These are phyloP conservation scores for Ceratobasidium sp. DNA, from an alignment of 1,284 basidiomycete genomes.

Conservation along the genomic window DNA sequence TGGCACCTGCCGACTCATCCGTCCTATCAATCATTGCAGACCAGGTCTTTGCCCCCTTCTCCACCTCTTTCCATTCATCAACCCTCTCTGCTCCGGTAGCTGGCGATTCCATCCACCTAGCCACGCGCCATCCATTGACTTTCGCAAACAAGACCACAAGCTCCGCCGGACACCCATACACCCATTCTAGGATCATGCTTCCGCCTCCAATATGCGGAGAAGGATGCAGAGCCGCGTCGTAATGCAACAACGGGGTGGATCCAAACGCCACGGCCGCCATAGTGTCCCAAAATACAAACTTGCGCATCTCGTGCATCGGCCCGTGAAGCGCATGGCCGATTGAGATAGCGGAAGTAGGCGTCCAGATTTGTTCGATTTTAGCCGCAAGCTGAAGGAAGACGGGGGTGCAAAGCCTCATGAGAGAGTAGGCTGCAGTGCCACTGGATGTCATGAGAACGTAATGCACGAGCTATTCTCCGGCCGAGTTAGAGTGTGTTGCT, in stretches of 20 bases:
- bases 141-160: slow-evolving; percentile 21
- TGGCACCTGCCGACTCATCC: not conserved
- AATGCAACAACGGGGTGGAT: slow-evolving; percentile 4
- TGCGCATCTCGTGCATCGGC: not conserved
- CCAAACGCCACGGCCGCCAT: slow-evolving; percentile 17
- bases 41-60: not conserved
- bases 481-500: not conserved
- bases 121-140: slow-evolving; percentile 9
- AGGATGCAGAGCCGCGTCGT: not conserved
- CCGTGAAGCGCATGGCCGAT: slow-evolving; percentile 1
- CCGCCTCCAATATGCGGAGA: not conserved
- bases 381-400: slow-evolving; percentile 19
- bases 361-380: not conserved
- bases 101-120: not conserved
- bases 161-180: slow-evolving; percentile 26
- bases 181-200: slow-evolving; percentile 11
- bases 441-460: slow-evolving; percentile 10
- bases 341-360: not conserved
- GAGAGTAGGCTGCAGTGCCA: not conserved
- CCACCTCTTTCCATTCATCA: not conserved
- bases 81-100: not conserved
- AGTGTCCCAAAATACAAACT: slow-evolving; percentile 17
- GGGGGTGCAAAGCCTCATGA: not conserved
- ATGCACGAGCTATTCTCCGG: not conserved
- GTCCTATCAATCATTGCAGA: not conserved